Base-by-base conservation (phyloP, 139 green algal species). In the Coelastrella sp. region DNA sequence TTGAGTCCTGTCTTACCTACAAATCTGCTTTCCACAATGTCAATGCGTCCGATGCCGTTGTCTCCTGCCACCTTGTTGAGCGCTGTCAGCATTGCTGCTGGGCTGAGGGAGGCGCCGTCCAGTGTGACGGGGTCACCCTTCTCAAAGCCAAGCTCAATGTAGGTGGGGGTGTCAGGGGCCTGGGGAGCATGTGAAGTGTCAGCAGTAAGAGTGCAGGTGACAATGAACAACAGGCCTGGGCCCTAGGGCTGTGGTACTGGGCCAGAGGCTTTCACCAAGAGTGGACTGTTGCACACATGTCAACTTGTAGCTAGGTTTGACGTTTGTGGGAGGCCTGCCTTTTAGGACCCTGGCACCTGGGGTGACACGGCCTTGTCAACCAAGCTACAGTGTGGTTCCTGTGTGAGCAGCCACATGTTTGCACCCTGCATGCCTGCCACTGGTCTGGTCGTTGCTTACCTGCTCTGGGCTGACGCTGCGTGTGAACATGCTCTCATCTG, bases 11-110 rank as follows among this genome's bases (percentile, higher is more conserved):
- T n/a, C 82, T 84, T 65, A 90, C 98, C 98, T 78, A 99, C 98
- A 90, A 99, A 99, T n/a, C 98, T 95, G 17, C 91, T 97, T 97
- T 99, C 98, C 27, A 99, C 98, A 72, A 99, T 98, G 94, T 99
- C 98, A 19, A 98, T 92, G 56, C 98, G 93, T 0, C 95, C 95
- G 65, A 95, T 94, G 81, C 94, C 94, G 89, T 95, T 95, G 82
- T 89, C 73, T 5, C 96, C 96, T 12, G 94, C 96, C 74, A 98
- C 87, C 91, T 99, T 92, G 95, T 99, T 99, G 24, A 99, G 95
- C 92, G 96, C 93, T 6, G 96, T 96, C 8, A 99, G 96, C 76
- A 99, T 90, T 14, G 93, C 94, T 49, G 97, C 98, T n/a, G 98
- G 97, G 22, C 94, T 97, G 82, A 99, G 93, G 35, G 90, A 74